Percentiles rank a stretch among this genome's conserved stretches.
Conservation (phyloP, 345 rosid genomes). For the Euclidium syriacum region DNA sequence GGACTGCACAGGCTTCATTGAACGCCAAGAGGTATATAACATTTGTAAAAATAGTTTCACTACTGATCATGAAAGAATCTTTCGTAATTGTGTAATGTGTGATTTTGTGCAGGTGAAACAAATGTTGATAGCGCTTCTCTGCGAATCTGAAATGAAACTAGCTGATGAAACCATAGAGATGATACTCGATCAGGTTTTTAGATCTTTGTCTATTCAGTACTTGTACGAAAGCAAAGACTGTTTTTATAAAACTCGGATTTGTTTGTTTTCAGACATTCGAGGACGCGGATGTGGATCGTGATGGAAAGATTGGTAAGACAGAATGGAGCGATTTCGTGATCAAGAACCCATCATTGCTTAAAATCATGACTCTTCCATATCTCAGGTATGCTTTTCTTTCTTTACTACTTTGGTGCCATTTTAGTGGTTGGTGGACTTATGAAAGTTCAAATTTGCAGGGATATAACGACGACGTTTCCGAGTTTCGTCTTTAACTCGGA, state of each 20-base stretch:
- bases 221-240: background rate
- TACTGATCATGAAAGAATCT: background rate
- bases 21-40: slow-evolving; percentile 77
- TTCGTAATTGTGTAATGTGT: slow-evolving; percentile 29
- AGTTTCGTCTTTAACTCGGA: slow-evolving; percentile 93
- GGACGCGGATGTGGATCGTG: slow-evolving; percentile 77
- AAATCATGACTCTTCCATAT: slow-evolving; percentile 93
- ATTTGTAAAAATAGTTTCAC: background rate
- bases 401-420: background rate
- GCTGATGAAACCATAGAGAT: slow-evolving; percentile 90
- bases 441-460: slow-evolving; percentile 47
- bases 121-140: slow-evolving; percentile 92
- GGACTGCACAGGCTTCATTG: slow-evolving; percentile 84
- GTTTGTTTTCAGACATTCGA: slow-evolving; percentile 53
- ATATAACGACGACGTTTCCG: slow-evolving; percentile 90
- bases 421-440: background rate
- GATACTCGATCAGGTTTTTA: slow-evolving; percentile 74
- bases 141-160: slow-evolving; percentile 95
- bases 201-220: background rate
- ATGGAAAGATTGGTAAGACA: slow-evolving; percentile 73
- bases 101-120: slow-evolving; percentile 81
- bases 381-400: slow-evolving; percentile 48
- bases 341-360: slow-evolving; percentile 76
- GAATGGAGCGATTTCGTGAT: slow-evolving; percentile 86
- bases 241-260: background rate